phyloP scores from a whole-genome alignment of 441 rosid species.

The Gossypium davidsonii region DNA sequence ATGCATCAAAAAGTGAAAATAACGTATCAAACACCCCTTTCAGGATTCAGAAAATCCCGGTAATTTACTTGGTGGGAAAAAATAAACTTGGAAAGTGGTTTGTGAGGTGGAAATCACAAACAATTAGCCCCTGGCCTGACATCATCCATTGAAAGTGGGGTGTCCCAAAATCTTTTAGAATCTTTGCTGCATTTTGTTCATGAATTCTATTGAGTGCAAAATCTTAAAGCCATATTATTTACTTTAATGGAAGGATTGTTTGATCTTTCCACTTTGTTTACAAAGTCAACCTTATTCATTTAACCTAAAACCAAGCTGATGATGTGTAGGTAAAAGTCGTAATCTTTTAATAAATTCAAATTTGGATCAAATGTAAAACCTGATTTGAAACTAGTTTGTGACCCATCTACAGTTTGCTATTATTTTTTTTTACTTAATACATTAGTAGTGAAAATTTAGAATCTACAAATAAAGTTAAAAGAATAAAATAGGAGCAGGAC shows the following conservation, averaged over 20 bases:
- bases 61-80: not conserved
- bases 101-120: slow-evolving; percentile 15
- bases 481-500: too few relatives aligned
- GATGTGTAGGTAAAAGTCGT: too few relatives aligned
- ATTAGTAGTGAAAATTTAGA: too few relatives aligned
- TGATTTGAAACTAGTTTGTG: too few relatives aligned
- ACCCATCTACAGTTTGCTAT: too few relatives aligned
- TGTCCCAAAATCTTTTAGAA: slow-evolving; percentile 1
- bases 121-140: not conserved
- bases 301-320: not conserved
- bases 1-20: not conserved
- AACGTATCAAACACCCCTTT: not conserved
- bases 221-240: not conserved
- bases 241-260: not conserved
- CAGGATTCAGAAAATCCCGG: slow-evolving; percentile 2
- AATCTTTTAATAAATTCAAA: too few relatives aligned
- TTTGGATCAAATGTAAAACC: too few relatives aligned
- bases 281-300: not conserved
- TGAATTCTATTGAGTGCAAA: slow-evolving; percentile 1
- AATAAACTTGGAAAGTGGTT: not conserved
- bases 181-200: not conserved
- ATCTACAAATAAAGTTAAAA: too few relatives aligned
- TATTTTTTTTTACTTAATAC: too few relatives aligned
- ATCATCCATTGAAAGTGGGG: slow-evolving; percentile 10
- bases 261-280: not conserved